Evolutionary conservation across 805 yeast species (phyloP), one percentile per base, ranked within the genome.

Genomic region (Starmerella khaoyaiensis): DNA sequence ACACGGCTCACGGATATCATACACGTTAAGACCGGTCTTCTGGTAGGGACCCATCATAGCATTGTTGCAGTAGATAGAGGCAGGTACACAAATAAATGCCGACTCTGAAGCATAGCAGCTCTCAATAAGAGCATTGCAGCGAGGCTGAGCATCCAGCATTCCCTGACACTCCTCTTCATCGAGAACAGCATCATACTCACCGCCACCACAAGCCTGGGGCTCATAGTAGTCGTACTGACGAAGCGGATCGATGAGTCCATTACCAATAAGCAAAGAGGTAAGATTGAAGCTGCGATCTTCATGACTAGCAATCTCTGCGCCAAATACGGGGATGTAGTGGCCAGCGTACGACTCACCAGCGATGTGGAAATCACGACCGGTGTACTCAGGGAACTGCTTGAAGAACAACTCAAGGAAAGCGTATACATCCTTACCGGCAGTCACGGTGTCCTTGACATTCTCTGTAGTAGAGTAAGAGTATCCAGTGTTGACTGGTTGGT

Each of bases 161-260:
- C 63, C 61, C 37, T 70, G 69, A 65, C 96, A 84, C 54, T 78
- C 76, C 45, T 77, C 84, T 33, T 78, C 82, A 25, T 71, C 62
- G 47, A 84, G 64, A 4, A 83, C 82, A 12, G 86, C 65, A 26
- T 79, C 78, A 49, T 70, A 74, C 27, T 94, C 95, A 49, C 94
- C 94, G 53, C 74, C 67, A 46, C 94, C 94, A 63, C 95, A 84
- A 11, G 94, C 94, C 95, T 83, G 84, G 59, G 93, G 93, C 56
- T 78, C 76, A 58, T 78, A 81, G 60, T 72, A 71, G 45, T 71
- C 72, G 60, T 77, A 76, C 62, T 82, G 94, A 45, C 72, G 68
- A 56, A 79, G 69, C 8, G 93, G 77, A 61, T 84, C 94, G 26
- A 93, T 80, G 50, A 83, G 71, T 38, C 95, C 95, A 57, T 84